Evolutionary conservation across 352 stramenopile genomes (phyloP).

Genomic region (Pythium phragmitis): DNA sequence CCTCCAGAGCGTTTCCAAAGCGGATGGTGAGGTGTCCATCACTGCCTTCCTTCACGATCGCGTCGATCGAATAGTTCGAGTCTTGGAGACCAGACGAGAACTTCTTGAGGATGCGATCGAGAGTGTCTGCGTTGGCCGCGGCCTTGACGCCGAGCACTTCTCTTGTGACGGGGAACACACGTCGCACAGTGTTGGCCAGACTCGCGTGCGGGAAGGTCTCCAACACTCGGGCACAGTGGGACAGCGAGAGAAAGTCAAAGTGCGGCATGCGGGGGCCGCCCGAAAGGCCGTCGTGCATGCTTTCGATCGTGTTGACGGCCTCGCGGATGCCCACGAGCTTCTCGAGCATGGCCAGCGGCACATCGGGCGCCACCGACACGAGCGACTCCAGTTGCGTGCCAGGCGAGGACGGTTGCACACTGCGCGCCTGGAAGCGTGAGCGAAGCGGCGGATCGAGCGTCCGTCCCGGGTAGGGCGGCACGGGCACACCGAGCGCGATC

Average conservation of each 20-base stretch:
- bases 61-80: constrained; percentile 37
- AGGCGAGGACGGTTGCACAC: constrained; percentile 59
- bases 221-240: constrained; percentile 56
- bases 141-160: constrained; percentile 44
- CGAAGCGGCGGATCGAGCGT: constrained; percentile 86
- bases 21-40: constrained; percentile 10
- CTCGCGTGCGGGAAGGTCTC: constrained; percentile 47
- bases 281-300: constrained; percentile 40
- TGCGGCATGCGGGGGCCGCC: constrained; percentile 60
- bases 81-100: constrained; percentile 31
- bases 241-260: constrained; percentile 62
- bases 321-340: constrained; percentile 70
- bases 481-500: constrained; percentile 86
- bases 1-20: constrained; percentile 13
- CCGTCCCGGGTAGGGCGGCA: constrained; percentile 82
- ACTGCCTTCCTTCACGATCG: constrained; percentile 33
- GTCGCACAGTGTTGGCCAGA: constrained; percentile 36
- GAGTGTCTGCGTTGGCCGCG: constrained; percentile 43
- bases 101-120: constrained; percentile 58
- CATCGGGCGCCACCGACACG: constrained; percentile 41
- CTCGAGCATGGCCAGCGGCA: constrained; percentile 55
- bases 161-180: constrained; percentile 58
- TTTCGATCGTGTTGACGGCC: constrained; percentile 70
- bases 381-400: constrained; percentile 64
- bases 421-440: constrained; percentile 83